Conservation (phyloP, 805 yeast species). For the Saccharomycopsis lassenensis region DNA sequence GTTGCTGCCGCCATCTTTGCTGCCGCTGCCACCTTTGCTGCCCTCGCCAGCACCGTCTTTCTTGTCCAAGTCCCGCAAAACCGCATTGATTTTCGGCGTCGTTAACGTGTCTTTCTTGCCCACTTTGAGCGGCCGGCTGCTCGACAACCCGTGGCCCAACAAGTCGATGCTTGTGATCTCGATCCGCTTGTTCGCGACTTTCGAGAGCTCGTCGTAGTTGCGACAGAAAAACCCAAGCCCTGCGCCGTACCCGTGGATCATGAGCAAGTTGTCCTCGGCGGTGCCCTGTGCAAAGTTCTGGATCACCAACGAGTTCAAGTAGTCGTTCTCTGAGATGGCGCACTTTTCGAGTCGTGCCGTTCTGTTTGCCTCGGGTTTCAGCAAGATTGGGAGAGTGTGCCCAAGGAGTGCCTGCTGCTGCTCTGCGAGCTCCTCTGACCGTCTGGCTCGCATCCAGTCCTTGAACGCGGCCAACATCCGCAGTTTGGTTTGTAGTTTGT, state of each 20-base stretch:
- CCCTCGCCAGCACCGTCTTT: not conserved
- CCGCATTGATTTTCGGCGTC: constrained; percentile 26
- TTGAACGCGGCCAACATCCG: too few relatives aligned
- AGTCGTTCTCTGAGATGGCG: too few relatives aligned
- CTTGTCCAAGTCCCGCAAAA: not conserved
- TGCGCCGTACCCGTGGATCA: constrained; percentile 92
- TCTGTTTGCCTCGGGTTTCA: too few relatives aligned
- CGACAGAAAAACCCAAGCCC: constrained; percentile 73
- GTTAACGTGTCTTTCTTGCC: constrained; percentile 31
- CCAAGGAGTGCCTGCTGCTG: too few relatives aligned
- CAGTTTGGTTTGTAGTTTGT: too few relatives aligned
- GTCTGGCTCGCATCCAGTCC: too few relatives aligned
- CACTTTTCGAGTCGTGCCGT: too few relatives aligned
- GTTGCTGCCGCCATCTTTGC: too few relatives aligned
- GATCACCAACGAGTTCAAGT: constrained; percentile 2
- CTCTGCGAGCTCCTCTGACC: too few relatives aligned
- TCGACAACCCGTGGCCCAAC: constrained; percentile 61
- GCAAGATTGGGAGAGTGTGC: too few relatives aligned
- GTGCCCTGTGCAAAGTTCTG: not conserved
- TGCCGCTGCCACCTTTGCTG: too few relatives aligned
- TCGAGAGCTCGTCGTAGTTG: constrained; percentile 45
- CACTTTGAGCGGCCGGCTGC: constrained; percentile 20
- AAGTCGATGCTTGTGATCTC: constrained; percentile 58
- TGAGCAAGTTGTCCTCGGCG: constrained; percentile 33
- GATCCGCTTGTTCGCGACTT: constrained; percentile 26